phyloP scores from a whole-genome alignment of 441 rosid genomes.

The Rhodomyrtus psidioides region DNA sequence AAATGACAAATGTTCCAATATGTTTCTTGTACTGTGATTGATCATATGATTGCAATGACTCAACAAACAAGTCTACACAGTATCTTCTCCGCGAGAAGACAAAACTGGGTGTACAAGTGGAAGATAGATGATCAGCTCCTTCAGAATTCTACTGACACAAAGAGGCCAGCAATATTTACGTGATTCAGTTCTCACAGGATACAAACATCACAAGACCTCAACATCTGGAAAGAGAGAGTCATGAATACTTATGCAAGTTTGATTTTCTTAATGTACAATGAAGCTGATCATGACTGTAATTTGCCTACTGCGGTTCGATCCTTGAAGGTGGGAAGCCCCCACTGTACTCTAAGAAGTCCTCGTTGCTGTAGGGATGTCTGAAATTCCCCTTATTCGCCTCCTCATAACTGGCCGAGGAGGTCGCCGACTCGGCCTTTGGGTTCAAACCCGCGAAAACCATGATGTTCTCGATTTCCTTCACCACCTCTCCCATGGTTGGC shows the following conservation, averaged over 20 bases:
- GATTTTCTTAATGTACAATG: not conserved
- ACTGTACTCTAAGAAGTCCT: conserved; percentile 23
- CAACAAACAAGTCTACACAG: not conserved
- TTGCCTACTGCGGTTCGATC: conserved; percentile 28
- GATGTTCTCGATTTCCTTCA: conserved; percentile 67
- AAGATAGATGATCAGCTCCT: not conserved
- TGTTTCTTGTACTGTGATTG: not conserved
- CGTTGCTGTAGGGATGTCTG: conserved; percentile 28
- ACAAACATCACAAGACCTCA: not conserved
- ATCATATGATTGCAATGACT: not conserved
- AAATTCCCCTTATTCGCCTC: conserved; percentile 17
- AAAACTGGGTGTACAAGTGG: not conserved
- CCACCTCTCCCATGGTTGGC: conserved; percentile 71
- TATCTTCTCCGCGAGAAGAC: not conserved
- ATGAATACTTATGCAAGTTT: not conserved
- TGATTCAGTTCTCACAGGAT: not conserved
- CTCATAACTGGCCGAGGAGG: conserved; percentile 38
- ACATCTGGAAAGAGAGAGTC: not conserved
- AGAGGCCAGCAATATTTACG: not conserved
- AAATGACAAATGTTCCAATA: not conserved
- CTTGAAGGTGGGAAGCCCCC: conserved; percentile 24
- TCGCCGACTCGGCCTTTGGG: conserved; percentile 51
- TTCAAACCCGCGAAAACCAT: conserved; percentile 56
- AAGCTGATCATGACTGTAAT: not conserved
- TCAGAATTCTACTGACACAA: not conserved